Base-by-base conservation (phyloP, 805 yeast genomes). In the Maudiozyma turicensis region DNA sequence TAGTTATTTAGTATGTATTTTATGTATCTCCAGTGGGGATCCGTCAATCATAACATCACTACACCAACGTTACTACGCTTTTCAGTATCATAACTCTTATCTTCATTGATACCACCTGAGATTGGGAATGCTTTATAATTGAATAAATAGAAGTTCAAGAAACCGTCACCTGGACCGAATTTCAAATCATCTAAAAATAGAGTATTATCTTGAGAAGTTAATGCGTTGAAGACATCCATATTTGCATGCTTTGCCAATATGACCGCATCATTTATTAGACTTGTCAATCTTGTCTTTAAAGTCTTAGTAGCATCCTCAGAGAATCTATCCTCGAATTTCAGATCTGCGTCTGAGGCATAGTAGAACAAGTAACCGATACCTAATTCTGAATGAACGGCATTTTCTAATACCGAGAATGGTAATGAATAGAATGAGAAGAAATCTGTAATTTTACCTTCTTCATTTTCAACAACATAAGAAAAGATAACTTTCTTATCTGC, bases 161-260 rank as follows among this genome's bases (percentile, higher is more conserved):
- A 77, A 0, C 99, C 99, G 65, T 91, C 98, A 42, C 99, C 99
- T 45, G 80, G 78, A 34, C 96, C 96, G 65, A 93, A 93, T 64
- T 87, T 86, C 68, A 86, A 75, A 39, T 85, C 81, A 29, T 86
- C 83, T 55, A 93, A 72, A 69, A 93, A 88, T 51, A 85, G 69
- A 13, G 88, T 75, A 65, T 93, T 93, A 63, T 93, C 99, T 69
- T 89, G 95, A 9, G 89, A 75, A 0, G 97, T 81, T 53, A 93
- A 73, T 8, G 97, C 96, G 64, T 93, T 93, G 75, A 91, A 87
- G 3, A 93, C 98, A 64, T 93, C 99, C 58, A 86, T 86, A 29
- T 76, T 75, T 40, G 72, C 65, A 64, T 85, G 84, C 26, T 60
- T 60, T 31, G 95, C 82, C 39, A 86, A 68, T 47, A 91, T 76